Evolutionary conservation across 768 basidiomycete species (phyloP).

Genomic region (Lactifluus echinatus): DNA sequence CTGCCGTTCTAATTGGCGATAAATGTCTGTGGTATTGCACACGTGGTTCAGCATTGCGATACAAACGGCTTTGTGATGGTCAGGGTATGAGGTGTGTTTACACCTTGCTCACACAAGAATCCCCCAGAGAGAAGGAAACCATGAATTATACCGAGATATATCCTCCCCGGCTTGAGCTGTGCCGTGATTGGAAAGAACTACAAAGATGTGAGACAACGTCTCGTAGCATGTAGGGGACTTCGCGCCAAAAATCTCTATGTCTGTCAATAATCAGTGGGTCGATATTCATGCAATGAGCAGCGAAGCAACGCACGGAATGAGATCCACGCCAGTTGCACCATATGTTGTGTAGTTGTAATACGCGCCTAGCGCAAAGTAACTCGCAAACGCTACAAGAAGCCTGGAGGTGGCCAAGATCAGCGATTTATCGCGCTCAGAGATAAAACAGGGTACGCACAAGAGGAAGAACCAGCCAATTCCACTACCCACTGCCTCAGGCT

Average conservation of each 20-base stretch:
- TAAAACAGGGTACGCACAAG: slow-evolving; percentile 40
- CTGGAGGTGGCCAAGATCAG: slow-evolving; percentile 28
- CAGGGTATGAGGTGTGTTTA: not conserved
- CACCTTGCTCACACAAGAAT: slow-evolving; percentile 5
- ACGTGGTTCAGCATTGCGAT: not conserved
- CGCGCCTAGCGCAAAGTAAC: slow-evolving; percentile 71
- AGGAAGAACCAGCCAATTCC: slow-evolving; percentile 88
- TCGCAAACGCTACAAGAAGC: slow-evolving; percentile 52
- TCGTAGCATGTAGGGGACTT: slow-evolving; percentile 77
- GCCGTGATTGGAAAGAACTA: slow-evolving; percentile 59
- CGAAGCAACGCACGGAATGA: slow-evolving; percentile 63
- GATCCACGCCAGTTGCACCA: slow-evolving; percentile 72
- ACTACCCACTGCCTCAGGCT: slow-evolving; percentile 41
- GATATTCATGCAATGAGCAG: slow-evolving; percentile 1
- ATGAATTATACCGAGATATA: slow-evolving; percentile 54
- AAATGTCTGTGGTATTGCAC: not conserved
- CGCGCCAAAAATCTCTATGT: slow-evolving; percentile 85
- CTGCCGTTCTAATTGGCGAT: not conserved
- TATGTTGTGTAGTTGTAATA: slow-evolving; percentile 88
- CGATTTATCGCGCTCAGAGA: not conserved
- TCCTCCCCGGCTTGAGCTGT: slow-evolving; percentile 54
- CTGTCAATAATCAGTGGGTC: slow-evolving; percentile 30
- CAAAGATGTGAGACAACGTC: slow-evolving; percentile 75
- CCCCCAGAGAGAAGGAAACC: not conserved
- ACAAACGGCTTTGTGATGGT: not conserved